Base-by-base conservation (phyloP, 2,329 filamentous ascomycete species). In the Colletotrichum lindemuthianum region DNA sequence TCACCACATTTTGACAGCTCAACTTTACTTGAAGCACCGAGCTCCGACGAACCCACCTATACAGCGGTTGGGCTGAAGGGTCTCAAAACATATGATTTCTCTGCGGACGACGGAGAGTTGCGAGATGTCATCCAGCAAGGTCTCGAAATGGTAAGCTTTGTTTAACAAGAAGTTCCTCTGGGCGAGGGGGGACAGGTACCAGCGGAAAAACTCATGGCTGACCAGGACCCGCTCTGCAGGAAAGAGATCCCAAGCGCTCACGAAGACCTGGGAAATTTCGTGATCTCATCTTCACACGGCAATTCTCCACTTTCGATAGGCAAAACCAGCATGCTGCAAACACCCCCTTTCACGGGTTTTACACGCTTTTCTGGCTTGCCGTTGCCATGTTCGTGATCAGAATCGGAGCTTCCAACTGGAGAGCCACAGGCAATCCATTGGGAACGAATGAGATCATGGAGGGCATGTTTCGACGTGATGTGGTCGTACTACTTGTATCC, bases 271-370 rank as follows among this genome's bases (percentile, higher is more conserved):
- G 69, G 65, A 74, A 75, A 67, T 78, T 84, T 45, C 76, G 77
- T 11, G 79, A 82, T 57, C 78, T 92, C 48, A 85, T 92, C 55
- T 94, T 93, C 72, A 92, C 90, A 0, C 82, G 86, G 32, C 88
- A 90, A 66, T 91, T 92, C 70, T 91, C 90, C 6, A 84, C 89
- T 0, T 93, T 94, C 73, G 91, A 94, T 74, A 83, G 89, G 10
- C 88, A 91, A 68, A 93, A 93, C 71, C 82, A 84, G 6, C 78
- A 79, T 1, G 85, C 86, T 2, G 83, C 85, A 4, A 87, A 89
- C 51, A 92, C 88, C 45, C 88, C 89, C 0, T 94, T 93, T 70
- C 87, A 91, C 72, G 92, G 92, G 36, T 94, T 94, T 78, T 93
- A 92, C 71, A 91, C 89, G 0, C 79, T 95, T 0, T 93, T 93